Conservation (phyloP, 2,329 filamentous ascomycete species). For the Paecilomyces dactylethromorphus region DNA sequence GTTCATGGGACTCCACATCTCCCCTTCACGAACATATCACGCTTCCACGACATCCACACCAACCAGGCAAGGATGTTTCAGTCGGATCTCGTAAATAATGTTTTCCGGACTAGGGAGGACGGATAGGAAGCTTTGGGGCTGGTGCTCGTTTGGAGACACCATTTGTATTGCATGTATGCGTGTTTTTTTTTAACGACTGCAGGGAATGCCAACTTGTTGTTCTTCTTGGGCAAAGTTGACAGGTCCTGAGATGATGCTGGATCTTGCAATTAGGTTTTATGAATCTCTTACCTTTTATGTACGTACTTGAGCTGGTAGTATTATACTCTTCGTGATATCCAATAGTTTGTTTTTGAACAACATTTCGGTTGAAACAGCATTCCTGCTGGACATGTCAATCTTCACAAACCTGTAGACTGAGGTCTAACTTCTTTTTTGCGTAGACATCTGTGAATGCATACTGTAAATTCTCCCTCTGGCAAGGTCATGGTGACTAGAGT, state of each 20-base stretch:
- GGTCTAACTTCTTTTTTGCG: too few species aligned
- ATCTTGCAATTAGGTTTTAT: background rate
- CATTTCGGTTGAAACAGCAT: background rate
- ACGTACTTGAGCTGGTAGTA: constrained; percentile 1
- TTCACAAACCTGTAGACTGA: too few species aligned
- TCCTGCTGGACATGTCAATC: background rate
- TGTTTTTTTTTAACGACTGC: background rate
- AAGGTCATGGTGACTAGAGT: too few species aligned
- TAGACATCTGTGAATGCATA: too few species aligned
- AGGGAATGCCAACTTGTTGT: background rate
- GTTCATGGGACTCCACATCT: background rate
- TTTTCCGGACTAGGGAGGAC: background rate
- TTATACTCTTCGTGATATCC: constrained; percentile 6
- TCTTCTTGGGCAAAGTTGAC: constrained; percentile 4
- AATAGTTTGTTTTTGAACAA: background rate
- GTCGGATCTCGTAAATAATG: background rate
- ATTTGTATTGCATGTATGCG: background rate
- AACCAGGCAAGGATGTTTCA: background rate
- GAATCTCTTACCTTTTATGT: background rate
- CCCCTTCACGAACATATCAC: background rate
- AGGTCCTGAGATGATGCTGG: background rate
- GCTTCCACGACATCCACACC: background rate
- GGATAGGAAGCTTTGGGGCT: background rate
- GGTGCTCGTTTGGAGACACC: background rate
- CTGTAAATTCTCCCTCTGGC: too few species aligned